Base-by-base conservation (phyloP, 75 land plant genomes). In the Larix kaempferi region DNA sequence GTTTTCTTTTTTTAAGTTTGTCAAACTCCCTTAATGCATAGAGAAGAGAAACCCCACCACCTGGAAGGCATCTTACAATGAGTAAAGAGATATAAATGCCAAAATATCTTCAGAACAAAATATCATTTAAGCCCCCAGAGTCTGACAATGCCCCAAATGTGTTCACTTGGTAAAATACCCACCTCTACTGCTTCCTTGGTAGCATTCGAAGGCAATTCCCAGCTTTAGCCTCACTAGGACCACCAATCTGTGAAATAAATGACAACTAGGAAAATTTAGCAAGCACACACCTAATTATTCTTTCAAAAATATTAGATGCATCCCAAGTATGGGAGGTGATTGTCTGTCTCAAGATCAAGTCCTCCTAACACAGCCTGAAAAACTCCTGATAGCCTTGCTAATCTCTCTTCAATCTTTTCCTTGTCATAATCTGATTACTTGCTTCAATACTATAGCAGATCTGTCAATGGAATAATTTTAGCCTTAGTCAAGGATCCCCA, bases 181-280 rank as follows among this genome's bases (percentile, higher is more conserved):
- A 94, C 99, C 76, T 94, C 98, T 15, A 96, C 93, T 57, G 99
- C 99, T 65, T 98, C 99, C 75, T 92, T 94, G 6, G 99, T 96
- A 3, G 99, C 99, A 92, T 96, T 96, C 49, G n/a, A 96, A 69
- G 16, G 99, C 99, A 89, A 94, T 96, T 98, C 39, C 91, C 78
- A 17, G 94, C 95, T 84, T 96, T 98, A 25, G 82, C 86, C 84
- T 96, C 99, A 91, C 99, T 96, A 44, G 98, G 95, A 66, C 99
- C 99, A 67, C 99, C 99, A 85, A 96, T 89, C 99, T 96, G 83
- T 21, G 27, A 13, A 58, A 17, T 39, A n/a, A 73, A 74, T 15
- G 6, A 27, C 23, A 37, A 11, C 15, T 2, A 55, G 19, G 56
- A 72, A 79, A 73, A 78, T 19, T 21, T 65, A 56, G 39, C 23